Evolutionary conservation across 352 stramenopile species (phyloP).

Genomic region (Achlya hypogyna): DNA sequence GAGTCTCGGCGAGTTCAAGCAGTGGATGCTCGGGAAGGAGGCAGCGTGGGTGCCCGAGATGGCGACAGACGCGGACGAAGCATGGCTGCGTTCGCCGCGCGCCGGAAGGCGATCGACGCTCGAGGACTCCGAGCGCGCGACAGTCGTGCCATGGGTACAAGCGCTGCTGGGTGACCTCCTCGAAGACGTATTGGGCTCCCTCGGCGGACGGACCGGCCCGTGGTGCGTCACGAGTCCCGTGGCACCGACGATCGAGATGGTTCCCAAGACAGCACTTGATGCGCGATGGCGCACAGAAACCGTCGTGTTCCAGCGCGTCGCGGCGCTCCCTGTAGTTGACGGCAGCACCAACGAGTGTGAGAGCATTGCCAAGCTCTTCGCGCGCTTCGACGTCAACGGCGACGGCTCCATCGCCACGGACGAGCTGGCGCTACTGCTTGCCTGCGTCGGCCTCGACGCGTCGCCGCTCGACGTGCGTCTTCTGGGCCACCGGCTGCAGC

Average conservation of each 20-base stretch:
- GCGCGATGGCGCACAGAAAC: neutral
- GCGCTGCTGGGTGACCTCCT: conserved; percentile 3
- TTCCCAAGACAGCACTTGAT: neutral
- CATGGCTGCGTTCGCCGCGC: neutral
- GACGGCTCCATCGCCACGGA: conserved; percentile 15
- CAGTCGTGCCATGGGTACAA: neutral
- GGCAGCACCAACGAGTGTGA: neutral
- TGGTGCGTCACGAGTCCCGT: neutral
- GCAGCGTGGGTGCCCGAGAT: neutral
- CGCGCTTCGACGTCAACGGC: conserved; percentile 23
- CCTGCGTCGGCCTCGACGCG: neutral
- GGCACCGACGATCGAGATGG: neutral
- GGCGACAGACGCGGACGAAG: neutral
- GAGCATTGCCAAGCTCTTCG: conserved; percentile 13
- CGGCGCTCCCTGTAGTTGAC: neutral
- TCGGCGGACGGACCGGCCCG: neutral
- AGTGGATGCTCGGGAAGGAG: conserved; percentile 36
- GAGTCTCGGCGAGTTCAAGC: conserved; percentile 49
- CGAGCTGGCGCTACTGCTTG: conserved; percentile 3
- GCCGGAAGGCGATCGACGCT: neutral
- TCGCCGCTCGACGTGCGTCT: neutral
- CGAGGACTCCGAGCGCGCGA: neutral
- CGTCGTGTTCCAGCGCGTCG: conserved; percentile 8
- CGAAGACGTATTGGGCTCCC: neutral
- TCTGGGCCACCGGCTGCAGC: neutral